Evolutionary conservation across 2,329 filamentous ascomycete genomes (phyloP), one percentile per base, ranked within the genome.

Genomic region (Aspergillus melleus): DNA sequence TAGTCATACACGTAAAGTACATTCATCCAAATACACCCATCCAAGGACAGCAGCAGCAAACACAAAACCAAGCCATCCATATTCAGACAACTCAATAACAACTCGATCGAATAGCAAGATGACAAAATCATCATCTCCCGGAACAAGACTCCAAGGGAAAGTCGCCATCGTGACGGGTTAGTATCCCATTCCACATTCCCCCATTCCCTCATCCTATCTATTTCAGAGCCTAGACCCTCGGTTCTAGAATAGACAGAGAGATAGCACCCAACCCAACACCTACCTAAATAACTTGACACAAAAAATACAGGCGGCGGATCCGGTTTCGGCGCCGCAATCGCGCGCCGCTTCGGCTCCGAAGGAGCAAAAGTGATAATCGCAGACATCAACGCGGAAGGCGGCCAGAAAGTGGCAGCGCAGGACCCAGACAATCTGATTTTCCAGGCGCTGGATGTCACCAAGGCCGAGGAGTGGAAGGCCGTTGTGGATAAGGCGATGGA

Each of bases 131-230:
- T 32, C 55, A 8, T 4, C 60, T 16, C 66, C 64, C 55, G 68
- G 71, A 29, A 63, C 69, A 32, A 72, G 77, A 57, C 70, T 80
- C 11, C 71, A 75, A 57, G 77, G 76, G 58, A 80, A 80, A 63
- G 76, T 80, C 46, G 77, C 77, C 62, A 78, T 80, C 50, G 76
- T 80, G 24, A 80, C 78, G 19, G 78, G 78, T 79, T 65, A 51
- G 66, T 61, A 16, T 29, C 32, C 22, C 11, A 16, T 22, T 42
- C 16, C 22, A 24, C 22, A 5, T 24, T 24, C 22, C 22, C 22
- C 22, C 22, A 4, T 24, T 24, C 22, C 22, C 22, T 5, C 22
- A 24, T 24, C n/a, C 14, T 54, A 11, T 14, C 22, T 46, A 22
- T 29, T 29, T 8, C 8, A 9, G 8, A 29, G 6, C 26, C 26